A percentile compares a stretch with the other conserved stretches of the same genome.
phyloP scores from a whole-genome alignment of 2,329 filamentous ascomycete species.

The Metarhizium guizhouense region DNA sequence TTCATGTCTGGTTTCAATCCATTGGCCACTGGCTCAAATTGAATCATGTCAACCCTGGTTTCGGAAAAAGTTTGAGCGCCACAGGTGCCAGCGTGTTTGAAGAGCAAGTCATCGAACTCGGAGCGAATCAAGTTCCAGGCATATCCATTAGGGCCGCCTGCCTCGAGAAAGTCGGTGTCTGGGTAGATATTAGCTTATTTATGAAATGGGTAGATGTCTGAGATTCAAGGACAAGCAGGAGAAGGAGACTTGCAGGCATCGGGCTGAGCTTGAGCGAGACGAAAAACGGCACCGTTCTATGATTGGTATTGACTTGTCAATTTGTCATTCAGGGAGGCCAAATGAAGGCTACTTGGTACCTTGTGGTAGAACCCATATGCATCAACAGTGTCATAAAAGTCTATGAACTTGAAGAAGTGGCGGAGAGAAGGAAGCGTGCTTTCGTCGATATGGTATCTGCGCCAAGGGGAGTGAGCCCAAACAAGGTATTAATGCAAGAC shows the following conservation, averaged over 20 bases:
- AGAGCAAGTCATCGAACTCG: slow-evolving; percentile 35
- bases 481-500: too few species aligned
- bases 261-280: slow-evolving; percentile 21
- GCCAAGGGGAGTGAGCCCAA: too few species aligned
- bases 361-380: slow-evolving; percentile 31
- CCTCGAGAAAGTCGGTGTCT: slow-evolving; percentile 34
- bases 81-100: slow-evolving; percentile 28
- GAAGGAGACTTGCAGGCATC: slow-evolving; percentile 21
- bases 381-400: slow-evolving; percentile 29
- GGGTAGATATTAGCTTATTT: neutral
- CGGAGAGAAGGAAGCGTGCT: slow-evolving; percentile 29
- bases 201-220: neutral
- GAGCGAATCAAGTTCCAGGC: slow-evolving; percentile 39
- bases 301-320: neutral
- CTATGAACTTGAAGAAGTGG: slow-evolving; percentile 34
- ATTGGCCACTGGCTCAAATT: slow-evolving; percentile 15
- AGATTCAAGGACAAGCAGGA: too few species aligned
- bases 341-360: slow-evolving; percentile 10
- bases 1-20: neutral
- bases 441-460: slow-evolving; percentile 28
- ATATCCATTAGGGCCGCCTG: slow-evolving; percentile 26
- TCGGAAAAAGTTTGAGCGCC: slow-evolving; percentile 33
- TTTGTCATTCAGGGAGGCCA: neutral
- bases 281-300: slow-evolving; percentile 28
- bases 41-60: slow-evolving; percentile 24